Evolutionary conservation across 202 grass and related monocot genomes (phyloP), one percentile per base, ranked within the genome.

Genomic region (Sporobolus alterniflorus): DNA sequence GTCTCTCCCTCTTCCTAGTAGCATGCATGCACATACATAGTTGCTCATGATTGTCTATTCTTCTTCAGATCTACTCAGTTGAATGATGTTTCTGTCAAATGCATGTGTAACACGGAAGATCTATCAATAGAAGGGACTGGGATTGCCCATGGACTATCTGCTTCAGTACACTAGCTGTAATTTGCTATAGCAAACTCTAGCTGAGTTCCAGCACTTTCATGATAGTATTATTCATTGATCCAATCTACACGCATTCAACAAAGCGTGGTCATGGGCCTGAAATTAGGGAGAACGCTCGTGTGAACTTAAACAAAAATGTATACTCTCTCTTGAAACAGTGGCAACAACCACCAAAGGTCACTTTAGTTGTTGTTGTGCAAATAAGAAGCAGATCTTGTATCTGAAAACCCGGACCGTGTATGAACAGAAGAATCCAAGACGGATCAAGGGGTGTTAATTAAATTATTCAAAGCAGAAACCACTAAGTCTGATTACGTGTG

Each of bases 1-100:
- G 87, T 87, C 84, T 54, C 87, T 76, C 46, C 40, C n/a, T 57
- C 68, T 69, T n/a, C n/a, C 15, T 67, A 69, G 71, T 68, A 56
- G 21, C 7, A 73, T 32, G 33, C 60, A 67, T 25, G 54, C 54
- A 25, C 3, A 26, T 57, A 57, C 54, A 25, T 57, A 57, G n/a
- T 57, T 57, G 54, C 9, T 11, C n/a, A 26, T 57, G 54, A 44
- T 57, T 57, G n/a, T 11, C 11, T 44, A 44, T 44, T 54, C 18
- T 57, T 57, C 22, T 25, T 25, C 51, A 55, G 21, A 57, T 3
- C 18, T 54, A 1, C 4, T 2, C 26, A 0, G 2, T 13, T 48
- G 55, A 52, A 3, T 42, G 20, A 3, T 26, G n/a, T 9, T 30
- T 13, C 9, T 44, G 26, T n/a, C 36, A 79, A 80, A 57, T 57